Evolutionary conservation across 257 asterid species (phyloP).

Genomic region (Paraleonurus japonicus): DNA sequence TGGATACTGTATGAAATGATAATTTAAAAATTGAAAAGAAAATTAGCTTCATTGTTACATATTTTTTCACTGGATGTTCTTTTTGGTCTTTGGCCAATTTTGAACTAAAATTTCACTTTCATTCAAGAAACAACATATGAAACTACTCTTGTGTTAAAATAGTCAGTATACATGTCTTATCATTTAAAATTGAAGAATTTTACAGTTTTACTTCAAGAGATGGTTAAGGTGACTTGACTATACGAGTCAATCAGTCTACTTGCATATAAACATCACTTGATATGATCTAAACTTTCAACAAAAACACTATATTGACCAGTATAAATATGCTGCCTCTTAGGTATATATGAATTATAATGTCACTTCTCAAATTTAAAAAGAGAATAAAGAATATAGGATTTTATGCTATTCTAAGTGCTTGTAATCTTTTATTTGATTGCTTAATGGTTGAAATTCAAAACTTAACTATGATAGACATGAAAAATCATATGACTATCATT

Average conservation of each 20-base stretch:
- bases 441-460: neutral
- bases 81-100: neutral
- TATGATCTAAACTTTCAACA: neutral
- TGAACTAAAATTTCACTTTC: neutral
- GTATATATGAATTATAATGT: neutral
- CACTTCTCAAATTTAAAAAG: conserved; percentile 3
- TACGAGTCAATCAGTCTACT: neutral
- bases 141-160: neutral
- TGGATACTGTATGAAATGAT: neutral
- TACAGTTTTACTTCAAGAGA: neutral
- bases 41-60: neutral
- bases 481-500: neutral
- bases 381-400: neutral
- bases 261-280: neutral
- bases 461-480: neutral
- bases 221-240: conserved; percentile 12
- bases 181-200: neutral
- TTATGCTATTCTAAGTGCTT: neutral
- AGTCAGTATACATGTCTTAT: neutral
- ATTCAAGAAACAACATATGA: neutral
- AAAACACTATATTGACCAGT: neutral
- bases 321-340: neutral
- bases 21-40: neutral
- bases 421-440: neutral
- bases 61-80: neutral